phyloP scores from a whole-genome alignment of 208 protist species.

The Giardia muris region DNA sequence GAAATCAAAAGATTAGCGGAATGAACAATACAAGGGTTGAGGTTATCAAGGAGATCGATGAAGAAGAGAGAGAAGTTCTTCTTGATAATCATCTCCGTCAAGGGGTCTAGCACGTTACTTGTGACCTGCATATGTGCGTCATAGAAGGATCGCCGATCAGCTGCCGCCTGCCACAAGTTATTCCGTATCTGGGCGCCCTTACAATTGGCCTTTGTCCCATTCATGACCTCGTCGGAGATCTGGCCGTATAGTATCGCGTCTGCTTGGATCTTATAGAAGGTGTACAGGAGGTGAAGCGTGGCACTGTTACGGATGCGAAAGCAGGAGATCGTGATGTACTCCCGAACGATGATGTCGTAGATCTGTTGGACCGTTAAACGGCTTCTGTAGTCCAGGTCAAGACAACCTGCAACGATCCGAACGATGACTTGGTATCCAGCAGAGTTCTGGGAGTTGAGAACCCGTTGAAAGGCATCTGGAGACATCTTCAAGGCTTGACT shows the following conservation, averaged over 20 bases:
- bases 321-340: neutral
- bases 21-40: neutral
- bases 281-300: neutral
- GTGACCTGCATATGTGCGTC: neutral
- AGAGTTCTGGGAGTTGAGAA: neutral
- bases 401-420: neutral
- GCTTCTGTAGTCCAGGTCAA: neutral
- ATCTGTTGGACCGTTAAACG: neutral
- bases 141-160: neutral
- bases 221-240: neutral
- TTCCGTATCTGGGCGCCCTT: neutral
- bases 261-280: neutral
- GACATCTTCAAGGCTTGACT: neutral
- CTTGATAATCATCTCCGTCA: neutral
- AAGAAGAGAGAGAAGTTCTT: neutral
- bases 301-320: neutral
- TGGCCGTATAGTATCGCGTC: neutral
- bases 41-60: neutral
- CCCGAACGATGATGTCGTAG: neutral
- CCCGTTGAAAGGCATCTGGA: neutral
- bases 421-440: neutral
- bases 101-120: neutral
- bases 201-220: neutral
- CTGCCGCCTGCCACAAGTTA: neutral
- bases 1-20: neutral